Evolutionary conservation across 2,329 filamentous ascomycete species (phyloP), one percentile per base, ranked within the genome.

Genomic region (Fusarium scirpi): DNA sequence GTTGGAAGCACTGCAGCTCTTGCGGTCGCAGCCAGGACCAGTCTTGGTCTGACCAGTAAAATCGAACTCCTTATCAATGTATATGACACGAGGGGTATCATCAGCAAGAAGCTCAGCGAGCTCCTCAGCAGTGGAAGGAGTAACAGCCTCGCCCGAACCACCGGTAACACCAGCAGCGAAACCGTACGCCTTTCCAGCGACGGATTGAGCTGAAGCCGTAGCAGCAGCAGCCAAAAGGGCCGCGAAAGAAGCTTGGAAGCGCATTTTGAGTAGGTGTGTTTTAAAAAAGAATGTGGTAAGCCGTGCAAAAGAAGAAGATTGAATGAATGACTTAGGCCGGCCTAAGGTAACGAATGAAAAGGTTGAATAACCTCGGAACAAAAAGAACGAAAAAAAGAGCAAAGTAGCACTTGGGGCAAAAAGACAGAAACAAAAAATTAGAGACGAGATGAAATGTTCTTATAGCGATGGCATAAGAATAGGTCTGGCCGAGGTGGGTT

Each of bases 141-240:
- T 80, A 2, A 66, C 69, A 7, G 84, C 79, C 18, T 81, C 77
- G 15, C 84, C 85, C 57, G 72, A 78, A 29, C 86, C 86, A 48
- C 86, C 86, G 30, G 86, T 87, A 4, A 85, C 83, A 40, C 85
- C 76, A 3, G 69, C 67, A 13, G 77, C 77, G 24, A 78, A 78
- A 40, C 77, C 77, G 30, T 77, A 77, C 4, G 77, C 72, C 18
- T 66, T 75, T 29, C 77, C 77, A 11, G 74, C 62, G n/a, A 78
- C 76, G 13, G 68, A 49, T 53, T 77, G 73, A 15, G 76, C 77
- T 20, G 74, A 71, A 44, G 65, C 73, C 1, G 67, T 57, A 10
- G 73, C 62, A 11, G 49, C 49, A 27, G 32, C 32, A 27, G 32
- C 49, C 49, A 52, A 52, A 25, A 52, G 13, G 13, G 49, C 32